phyloP scores from a whole-genome alignment of 495 filamentous ascomycete species.

The Cryomyces minteri region DNA sequence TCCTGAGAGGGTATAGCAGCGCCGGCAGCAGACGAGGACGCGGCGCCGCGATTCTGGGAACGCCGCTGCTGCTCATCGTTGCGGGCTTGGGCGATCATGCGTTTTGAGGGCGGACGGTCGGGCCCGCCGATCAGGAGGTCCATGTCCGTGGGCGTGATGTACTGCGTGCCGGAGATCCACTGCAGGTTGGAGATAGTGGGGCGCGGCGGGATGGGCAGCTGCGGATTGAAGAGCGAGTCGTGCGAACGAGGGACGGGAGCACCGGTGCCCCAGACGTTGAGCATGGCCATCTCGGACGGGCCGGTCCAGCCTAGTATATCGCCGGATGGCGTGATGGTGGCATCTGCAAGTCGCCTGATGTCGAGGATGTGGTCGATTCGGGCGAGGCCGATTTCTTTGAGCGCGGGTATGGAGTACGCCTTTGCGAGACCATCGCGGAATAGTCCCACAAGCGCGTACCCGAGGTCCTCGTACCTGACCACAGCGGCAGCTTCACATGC shows the following conservation, averaged over 20 bases:
- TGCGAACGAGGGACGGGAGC: slow-evolving; percentile 19
- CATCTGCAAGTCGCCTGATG: slow-evolving; percentile 43
- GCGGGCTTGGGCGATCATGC: slow-evolving; percentile 49
- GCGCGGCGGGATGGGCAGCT: slow-evolving; percentile 50
- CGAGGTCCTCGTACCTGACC: slow-evolving; percentile 48
- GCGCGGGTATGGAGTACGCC: slow-evolving; percentile 64
- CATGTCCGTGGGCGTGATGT: slow-evolving; percentile 75
- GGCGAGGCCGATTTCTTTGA: slow-evolving; percentile 66
- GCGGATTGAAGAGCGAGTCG: slow-evolving; percentile 30
- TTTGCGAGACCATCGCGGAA: slow-evolving; percentile 64
- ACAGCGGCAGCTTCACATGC: slow-evolving; percentile 63
- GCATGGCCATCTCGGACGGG: slow-evolving; percentile 61
- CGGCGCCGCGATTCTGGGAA: slow-evolving; percentile 27
- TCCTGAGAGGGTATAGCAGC: slow-evolving; percentile 11
- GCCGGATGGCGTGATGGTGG: slow-evolving; percentile 54
- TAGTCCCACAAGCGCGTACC: slow-evolving; percentile 61
- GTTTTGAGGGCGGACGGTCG: slow-evolving; percentile 64
- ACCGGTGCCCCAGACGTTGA: slow-evolving; percentile 67
- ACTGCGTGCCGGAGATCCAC: slow-evolving; percentile 92
- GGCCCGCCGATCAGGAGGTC: slow-evolving; percentile 82
- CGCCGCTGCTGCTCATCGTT: slow-evolving; percentile 38
- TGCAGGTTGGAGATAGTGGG: slow-evolving; percentile 94
- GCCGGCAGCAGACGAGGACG: slow-evolving; percentile 1
- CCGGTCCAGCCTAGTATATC: slow-evolving; percentile 79
- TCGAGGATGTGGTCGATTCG: slow-evolving; percentile 48